Evolutionary conservation across 1,284 basidiomycete genomes (phyloP), one percentile per base, ranked within the genome.

Genomic region (Leccinum colubrinum): DNA sequence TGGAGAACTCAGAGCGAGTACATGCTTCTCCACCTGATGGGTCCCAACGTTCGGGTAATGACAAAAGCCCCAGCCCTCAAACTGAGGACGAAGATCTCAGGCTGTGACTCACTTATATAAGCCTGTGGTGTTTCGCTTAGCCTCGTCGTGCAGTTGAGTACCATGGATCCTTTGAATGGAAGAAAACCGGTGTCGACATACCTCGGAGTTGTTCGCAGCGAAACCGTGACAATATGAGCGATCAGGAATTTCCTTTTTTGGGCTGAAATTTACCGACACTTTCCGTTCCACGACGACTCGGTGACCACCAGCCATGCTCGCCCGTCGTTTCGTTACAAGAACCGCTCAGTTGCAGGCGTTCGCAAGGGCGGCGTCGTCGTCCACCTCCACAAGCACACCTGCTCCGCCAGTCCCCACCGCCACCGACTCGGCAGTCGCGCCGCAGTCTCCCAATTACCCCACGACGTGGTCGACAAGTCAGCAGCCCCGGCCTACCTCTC

Each of bases 381-480:
- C 77, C 17, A 73, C 72, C 8, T 62, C 72, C 4, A 66, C 74
- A 58, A 68, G 39, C 35, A 64, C 52, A 41, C 65, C 65, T 56
- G 64, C 61, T 53, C 72, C 67, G n/a, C 64, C 61, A 7, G 68
- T 76, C 53, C 63, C 74, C 35, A 69, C 77, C 17, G 70, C 80
- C 17, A 70, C 80, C 9, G 76, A 79, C 63, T 67, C 73, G 17
- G 65, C 73, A 37, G 73, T 77, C 53, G 73, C 76, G 50, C 77
- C 85, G 46, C 93, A 95, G 79, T 81, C 91, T n/a, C 91, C 93
- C 59, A 95, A 95, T 76, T 82, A 85, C 67, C 78, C 88, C 12
- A 74, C 81, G 50, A 88, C 89, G 67, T 95, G 93, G 93, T 91
- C 91, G 5, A 85, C 86, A 25, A 86, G 76, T 73, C 93, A 95